Evolutionary conservation across 164 flowering plant species (phyloP).

Genomic region (Annona squamosa): DNA sequence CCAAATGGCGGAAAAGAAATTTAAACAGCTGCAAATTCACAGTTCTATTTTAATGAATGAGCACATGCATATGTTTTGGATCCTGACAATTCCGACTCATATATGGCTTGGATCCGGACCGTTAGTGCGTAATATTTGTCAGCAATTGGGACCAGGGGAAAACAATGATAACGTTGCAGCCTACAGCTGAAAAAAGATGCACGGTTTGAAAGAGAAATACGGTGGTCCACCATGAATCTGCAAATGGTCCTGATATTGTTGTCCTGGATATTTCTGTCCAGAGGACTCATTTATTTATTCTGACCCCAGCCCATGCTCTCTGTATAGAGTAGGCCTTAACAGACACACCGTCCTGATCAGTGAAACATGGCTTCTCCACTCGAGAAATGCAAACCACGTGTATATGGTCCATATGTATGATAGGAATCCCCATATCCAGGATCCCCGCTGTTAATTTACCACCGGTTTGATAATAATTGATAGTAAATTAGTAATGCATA

Average conservation of each 20-base stretch:
- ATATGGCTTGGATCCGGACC: no score
- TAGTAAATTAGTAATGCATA: no score
- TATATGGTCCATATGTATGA: neutral
- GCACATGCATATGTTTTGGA: no score
- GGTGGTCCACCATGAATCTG: neutral
- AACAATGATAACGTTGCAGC: no score
- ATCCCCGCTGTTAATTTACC: neutral
- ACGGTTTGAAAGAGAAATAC: neutral
- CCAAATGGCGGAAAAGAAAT: no score
- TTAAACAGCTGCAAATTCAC: no score
- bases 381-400: neutral
- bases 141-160: no score
- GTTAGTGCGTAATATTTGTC: no score
- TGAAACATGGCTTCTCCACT: neutral
- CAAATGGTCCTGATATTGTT: neutral
- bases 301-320: neutral
- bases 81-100: no score
- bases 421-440: neutral
- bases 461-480: neutral
- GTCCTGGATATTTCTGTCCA: neutral
- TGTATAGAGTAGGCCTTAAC: neutral
- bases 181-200: neutral
- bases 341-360: neutral
- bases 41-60: no score
- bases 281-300: neutral